A percentile compares a stretch with the other conserved stretches of the same genome.
These are phyloP conservation scores for Fusarium nanum DNA, from an alignment of 2,329 filamentous ascomycete species.

Conservation along the genomic window DNA sequence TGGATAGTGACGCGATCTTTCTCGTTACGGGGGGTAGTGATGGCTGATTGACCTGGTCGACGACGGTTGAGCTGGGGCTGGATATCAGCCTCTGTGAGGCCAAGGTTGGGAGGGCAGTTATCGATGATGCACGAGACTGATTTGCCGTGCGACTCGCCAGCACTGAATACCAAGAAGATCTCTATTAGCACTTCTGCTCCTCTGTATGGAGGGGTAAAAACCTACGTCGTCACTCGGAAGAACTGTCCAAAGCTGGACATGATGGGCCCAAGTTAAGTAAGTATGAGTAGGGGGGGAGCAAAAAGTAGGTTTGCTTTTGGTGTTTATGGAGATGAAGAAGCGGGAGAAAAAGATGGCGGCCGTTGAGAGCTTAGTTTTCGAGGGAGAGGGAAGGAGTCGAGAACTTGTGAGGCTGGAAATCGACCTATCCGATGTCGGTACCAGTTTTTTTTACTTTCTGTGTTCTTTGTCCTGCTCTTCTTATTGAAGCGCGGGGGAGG, in stretches of 20 bases:
- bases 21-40: conserved; percentile 93
- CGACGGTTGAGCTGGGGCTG: conserved; percentile 94
- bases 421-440: conserved; percentile 33
- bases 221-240: conserved; percentile 73
- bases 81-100: conserved; percentile 86
- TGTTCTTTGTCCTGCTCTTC: neutral
- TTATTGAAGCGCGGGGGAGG: conserved; percentile 21
- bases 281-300: neutral
- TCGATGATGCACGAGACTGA: conserved; percentile 96
- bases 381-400: conserved; percentile 2
- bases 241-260: conserved; percentile 90
- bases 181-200: neutral
- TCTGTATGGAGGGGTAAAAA: conserved; percentile 32
- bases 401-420: conserved; percentile 12
- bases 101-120: conserved; percentile 87
- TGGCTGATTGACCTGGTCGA: conserved; percentile 86
- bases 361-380: conserved; percentile 35
- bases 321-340: conserved; percentile 14
- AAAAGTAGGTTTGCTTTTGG: conserved; percentile 12
- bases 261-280: conserved; percentile 42
- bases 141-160: conserved; percentile 81
- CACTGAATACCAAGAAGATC: conserved; percentile 44
- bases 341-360: conserved; percentile 26
- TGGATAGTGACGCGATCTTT: conserved; percentile 93
- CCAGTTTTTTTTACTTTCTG: conserved; percentile 27